These are phyloP conservation scores for Jacaranda copaia DNA, from an alignment of 257 asterid genomes.

Conservation along the genomic window DNA sequence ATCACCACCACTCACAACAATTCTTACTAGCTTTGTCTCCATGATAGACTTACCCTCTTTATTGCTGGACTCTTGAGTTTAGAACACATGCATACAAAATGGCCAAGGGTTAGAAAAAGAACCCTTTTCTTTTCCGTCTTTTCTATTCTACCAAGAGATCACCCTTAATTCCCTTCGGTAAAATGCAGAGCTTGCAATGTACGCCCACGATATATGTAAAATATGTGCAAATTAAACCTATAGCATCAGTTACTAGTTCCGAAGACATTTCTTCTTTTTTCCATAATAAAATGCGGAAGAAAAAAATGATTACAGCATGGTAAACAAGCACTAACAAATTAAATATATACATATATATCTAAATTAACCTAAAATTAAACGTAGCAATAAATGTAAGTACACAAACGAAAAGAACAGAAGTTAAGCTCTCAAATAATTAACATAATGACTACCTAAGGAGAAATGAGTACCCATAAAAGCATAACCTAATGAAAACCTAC, in stretches of 20 bases:
- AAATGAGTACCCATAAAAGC: background rate
- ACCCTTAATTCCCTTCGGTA: too few relatives aligned
- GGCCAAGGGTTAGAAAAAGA: too few relatives aligned
- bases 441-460: background rate
- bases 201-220: too few relatives aligned
- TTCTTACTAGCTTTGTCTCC: background rate
- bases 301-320: background rate
- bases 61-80: too few relatives aligned
- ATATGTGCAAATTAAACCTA: too few relatives aligned
- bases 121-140: too few relatives aligned
- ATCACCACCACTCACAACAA: background rate
- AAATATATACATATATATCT: background rate
- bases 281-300: background rate
- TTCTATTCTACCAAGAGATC: too few relatives aligned
- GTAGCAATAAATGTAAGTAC: background rate
- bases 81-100: too few relatives aligned
- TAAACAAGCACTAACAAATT: background rate
- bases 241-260: too few relatives aligned
- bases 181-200: too few relatives aligned
- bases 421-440: constrained; percentile 1
- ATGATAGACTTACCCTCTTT: too few relatives aligned
- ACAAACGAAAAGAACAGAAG: background rate
- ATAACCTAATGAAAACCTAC: background rate
- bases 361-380: background rate
- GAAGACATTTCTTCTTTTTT: too few relatives aligned